Evolutionary conservation across 768 basidiomycete genomes (phyloP), one percentile per base, ranked within the genome.

Genomic region (Mrakia blollopis): DNA sequence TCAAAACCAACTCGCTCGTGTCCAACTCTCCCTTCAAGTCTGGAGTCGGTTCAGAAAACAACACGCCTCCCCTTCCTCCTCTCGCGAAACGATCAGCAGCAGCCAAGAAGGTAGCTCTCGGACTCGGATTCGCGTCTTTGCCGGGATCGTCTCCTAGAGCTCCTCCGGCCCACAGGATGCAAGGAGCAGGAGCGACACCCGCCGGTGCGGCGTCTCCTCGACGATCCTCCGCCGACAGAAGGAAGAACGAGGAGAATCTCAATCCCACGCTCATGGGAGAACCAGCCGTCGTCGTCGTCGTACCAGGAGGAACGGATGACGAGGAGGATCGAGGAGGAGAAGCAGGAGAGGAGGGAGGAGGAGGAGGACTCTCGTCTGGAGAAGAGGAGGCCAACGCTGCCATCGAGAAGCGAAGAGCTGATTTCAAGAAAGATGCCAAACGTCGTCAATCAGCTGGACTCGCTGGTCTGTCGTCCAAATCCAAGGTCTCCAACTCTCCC

Each of bases 21-120:
- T 81, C 81, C 61, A 84, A 83, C 72, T 83, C 82, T 35, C 81
- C 82, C 0, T 84, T 84, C 82, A 84, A 84, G 72, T 80, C 78
- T 13, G 69, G 39, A 44, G 50, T 28, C 57, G 57, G n/a, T 6
- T 35, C 44, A 16, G 28, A 35, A 11, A 52, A 60, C 54, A 72
- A 52, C 28, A 47, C 73, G 2, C 71, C 71, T 10, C 50, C 70
- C 14, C 70, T 54, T 30, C 70, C 44, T 52, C 70, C 35, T 54
- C 71, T 68, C 65, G 18, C 35, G 3, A n/a, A 37, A 21, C 65
- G 65, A 25, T 23, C 32, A 21, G 65, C 65, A 50, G 47, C 47
- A 41, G 65, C 65, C 18, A 68, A 68, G 65, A 68, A 39, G 35
- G 65, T 39, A 68, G 65, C 25, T 13, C 18, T 18, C 47, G 65